Evolutionary conservation across 2,329 filamentous ascomycete genomes (phyloP), one percentile per base, ranked within the genome.

Genomic region (Exophiala viscosa): DNA sequence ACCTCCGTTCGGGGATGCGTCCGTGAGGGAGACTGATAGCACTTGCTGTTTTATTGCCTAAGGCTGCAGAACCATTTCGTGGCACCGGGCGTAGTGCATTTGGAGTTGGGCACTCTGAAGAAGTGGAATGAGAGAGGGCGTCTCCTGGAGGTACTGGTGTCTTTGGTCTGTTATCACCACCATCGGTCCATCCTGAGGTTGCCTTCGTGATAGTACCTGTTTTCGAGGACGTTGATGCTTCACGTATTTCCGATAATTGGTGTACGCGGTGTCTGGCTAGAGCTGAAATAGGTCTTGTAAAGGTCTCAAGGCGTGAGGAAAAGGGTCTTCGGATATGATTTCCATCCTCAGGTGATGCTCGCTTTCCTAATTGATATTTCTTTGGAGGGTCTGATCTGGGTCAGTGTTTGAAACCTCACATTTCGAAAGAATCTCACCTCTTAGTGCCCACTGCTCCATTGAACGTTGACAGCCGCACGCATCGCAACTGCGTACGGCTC

Each of bases 231-330:
- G 36, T 41, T 17, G 60, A 62, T 7, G 51, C 54, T 48, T 62
- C 60, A 14, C 54, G 56, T 50, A 62, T 62, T 7, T 60, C 53
- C 10, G 60, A 61, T 20, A 62, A 51, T 38, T 56, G 55, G 40
- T 58, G 52, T 14, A 58, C 45, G 23, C 56, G 58, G 42, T 57
- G 56, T 38, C 47, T 40, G 15, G 58, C 56, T 38, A 58, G 38
- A 32, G 57, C 60, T 20, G 58, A 58, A 32, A 56, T 52, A 14
- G 58, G 58, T 17, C 56, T 41, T 3, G 45, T 47, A 42, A 57
- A 52, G 10, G 45, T 43, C 17, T 61, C 55, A n/a, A 58, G 39
- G 11, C 44, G 54, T 20, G 52, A 17, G 33, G 50, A 41, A 15
- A 59, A 32, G 13, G 58, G 50, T 15, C 53, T 47, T 34, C 47